Percentiles rank a stretch among this genome's conserved stretches.
Evolutionary conservation across 345 rosid species (phyloP).

Genomic region (Noccaea caerulescens): DNA sequence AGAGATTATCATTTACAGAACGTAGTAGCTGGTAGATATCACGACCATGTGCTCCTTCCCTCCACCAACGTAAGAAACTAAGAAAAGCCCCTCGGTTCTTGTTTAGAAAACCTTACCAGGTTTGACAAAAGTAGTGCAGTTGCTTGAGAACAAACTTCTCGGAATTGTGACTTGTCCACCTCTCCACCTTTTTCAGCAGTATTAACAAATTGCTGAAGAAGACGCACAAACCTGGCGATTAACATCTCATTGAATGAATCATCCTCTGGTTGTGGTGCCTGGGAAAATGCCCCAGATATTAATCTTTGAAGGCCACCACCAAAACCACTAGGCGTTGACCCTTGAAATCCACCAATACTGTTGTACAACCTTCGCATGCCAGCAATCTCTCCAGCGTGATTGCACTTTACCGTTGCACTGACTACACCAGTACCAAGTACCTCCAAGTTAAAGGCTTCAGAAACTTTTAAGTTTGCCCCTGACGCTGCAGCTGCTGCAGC

Average conservation of each 20-base stretch:
- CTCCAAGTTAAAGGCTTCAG: conserved; percentile 91
- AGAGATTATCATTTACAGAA: conserved; percentile 36
- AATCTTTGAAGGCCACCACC: conserved; percentile 81
- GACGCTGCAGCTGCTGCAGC: conserved; percentile 99
- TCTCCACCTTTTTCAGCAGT: conserved; percentile 88
- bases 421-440: conserved; percentile 94
- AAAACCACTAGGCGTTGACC: conserved; percentile 56
- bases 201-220: conserved; percentile 93
- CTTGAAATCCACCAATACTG: conserved; percentile 96
- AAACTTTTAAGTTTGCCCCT: conserved; percentile 85
- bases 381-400: conserved; percentile 98
- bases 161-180: conserved; percentile 86
- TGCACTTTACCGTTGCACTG: conserved; percentile 95
- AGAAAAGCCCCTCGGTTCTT: neutral
- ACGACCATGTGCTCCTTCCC: conserved; percentile 26
- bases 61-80: conserved; percentile 17
- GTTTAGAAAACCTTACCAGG: conserved; percentile 61
- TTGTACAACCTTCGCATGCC: conserved; percentile 97
- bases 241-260: conserved; percentile 90
- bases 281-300: conserved; percentile 92
- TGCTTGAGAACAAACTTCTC: conserved; percentile 92
- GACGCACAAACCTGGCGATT: conserved; percentile 79
- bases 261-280: conserved; percentile 65
- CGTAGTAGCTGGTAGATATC: conserved; percentile 24
- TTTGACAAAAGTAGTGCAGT: conserved; percentile 92